Conservation (phyloP, 495 filamentous ascomycete species). For the Friedmanniomyces endolithicus region DNA sequence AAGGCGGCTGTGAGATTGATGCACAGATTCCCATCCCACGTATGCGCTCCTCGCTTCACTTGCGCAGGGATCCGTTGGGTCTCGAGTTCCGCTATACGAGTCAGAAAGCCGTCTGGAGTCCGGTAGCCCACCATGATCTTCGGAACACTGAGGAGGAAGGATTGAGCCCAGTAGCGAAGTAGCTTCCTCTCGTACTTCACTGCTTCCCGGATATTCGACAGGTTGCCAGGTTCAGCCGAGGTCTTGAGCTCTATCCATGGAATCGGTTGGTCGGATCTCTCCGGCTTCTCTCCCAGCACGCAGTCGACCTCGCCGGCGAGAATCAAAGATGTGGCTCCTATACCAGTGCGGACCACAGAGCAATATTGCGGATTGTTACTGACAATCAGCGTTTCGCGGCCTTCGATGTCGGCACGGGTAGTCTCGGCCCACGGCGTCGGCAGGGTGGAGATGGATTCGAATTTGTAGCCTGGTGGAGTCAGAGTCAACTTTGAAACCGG, state of each 20-base stretch:
- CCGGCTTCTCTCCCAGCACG: constrained; percentile 74
- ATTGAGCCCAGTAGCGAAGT: constrained; percentile 92
- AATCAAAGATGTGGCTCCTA: constrained; percentile 58
- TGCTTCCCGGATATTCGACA: constrained; percentile 39
- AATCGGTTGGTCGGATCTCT: constrained; percentile 48
- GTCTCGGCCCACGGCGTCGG: constrained; percentile 58
- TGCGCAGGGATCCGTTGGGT: constrained; percentile 61
- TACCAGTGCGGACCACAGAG: constrained; percentile 75
- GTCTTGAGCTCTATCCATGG: constrained; percentile 97
- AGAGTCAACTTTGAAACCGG: constrained; percentile 4
- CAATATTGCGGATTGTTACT: constrained; percentile 89
- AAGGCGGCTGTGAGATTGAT: constrained; percentile 76
- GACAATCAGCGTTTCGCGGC: constrained; percentile 53
- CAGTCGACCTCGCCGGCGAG: constrained; percentile 95
- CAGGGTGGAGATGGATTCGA: constrained; percentile 73
- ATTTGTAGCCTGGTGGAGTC: constrained; percentile 77
- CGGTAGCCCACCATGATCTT: constrained; percentile 88
- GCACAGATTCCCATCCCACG: constrained; percentile 82
- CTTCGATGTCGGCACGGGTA: constrained; percentile 63
- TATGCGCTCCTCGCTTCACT: constrained; percentile 48
- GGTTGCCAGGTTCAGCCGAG: constrained; percentile 47
- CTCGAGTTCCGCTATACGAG: constrained; percentile 59
- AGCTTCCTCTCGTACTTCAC: constrained; percentile 77
- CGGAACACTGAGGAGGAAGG: constrained; percentile 82
- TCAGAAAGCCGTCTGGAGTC: constrained; percentile 56